These are phyloP conservation scores for Hippophae gyantsensis DNA, from an alignment of 306 rosid genomes.

Conservation along the genomic window DNA sequence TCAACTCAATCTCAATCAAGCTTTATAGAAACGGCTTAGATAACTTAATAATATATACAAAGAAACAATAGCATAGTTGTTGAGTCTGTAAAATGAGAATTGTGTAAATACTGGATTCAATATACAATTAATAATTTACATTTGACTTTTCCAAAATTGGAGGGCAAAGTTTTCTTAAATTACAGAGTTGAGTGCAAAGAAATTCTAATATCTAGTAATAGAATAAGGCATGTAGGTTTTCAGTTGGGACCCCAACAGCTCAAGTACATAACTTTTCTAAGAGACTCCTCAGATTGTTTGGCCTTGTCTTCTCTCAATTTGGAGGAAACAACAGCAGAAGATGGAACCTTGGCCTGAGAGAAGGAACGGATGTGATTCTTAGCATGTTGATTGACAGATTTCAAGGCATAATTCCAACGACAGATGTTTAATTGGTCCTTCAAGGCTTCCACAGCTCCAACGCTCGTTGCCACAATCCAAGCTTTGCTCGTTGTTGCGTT, in stretches of 20 bases:
- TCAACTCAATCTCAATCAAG: too few relatives aligned
- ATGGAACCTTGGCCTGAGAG: conserved; percentile 16
- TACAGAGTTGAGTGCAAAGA: too few relatives aligned
- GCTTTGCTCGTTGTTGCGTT: conserved; percentile 9
- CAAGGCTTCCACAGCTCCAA: conserved; percentile 34
- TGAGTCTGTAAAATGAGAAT: too few relatives aligned
- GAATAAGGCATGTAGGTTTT: too few relatives aligned
- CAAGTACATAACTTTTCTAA: conserved; percentile 54
- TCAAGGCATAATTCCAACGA: conserved; percentile 30
- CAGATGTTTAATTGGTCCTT: conserved; percentile 51
- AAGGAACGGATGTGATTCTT: conserved; percentile 22
- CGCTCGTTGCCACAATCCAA: conserved; percentile 20
- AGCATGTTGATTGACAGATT: conserved; percentile 24
- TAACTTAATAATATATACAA: too few relatives aligned
- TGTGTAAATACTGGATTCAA: too few relatives aligned
- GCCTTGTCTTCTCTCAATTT: conserved; percentile 25
- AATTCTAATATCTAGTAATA: too few relatives aligned
- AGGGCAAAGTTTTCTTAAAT: too few relatives aligned
- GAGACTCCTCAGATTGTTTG: conserved; percentile 47
- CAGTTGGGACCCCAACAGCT: conserved; percentile 55
- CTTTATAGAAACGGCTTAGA: too few relatives aligned
- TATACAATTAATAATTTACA: too few relatives aligned
- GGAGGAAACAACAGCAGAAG: conserved; percentile 22
- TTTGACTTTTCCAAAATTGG: too few relatives aligned
- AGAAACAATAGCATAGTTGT: too few relatives aligned